Evolutionary conservation across 2,329 filamentous ascomycete species (phyloP).

Genomic region (Exophiala oligosperma): DNA sequence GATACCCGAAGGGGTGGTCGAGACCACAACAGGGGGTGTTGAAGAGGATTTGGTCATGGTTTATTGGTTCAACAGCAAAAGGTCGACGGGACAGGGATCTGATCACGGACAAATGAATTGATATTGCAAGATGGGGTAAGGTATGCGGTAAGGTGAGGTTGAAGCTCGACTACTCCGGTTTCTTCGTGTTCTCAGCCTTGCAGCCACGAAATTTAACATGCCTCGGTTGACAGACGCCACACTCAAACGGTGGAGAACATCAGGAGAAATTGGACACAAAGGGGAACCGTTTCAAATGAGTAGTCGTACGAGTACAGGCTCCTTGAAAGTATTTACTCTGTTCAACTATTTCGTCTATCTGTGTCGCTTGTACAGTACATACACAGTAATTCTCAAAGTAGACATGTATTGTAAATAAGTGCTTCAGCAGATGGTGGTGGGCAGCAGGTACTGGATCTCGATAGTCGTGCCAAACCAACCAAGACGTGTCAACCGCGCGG

Average conservation of each 20-base stretch:
- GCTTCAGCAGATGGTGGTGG: background rate
- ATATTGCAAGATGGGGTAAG: no score
- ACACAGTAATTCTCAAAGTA: background rate
- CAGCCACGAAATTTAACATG: background rate
- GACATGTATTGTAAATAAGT: background rate
- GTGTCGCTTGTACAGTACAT: no score
- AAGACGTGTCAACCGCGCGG: conserved; percentile 1
- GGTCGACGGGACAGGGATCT: no score
- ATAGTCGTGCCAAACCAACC: background rate
- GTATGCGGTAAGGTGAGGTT: no score
- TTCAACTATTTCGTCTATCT: no score
- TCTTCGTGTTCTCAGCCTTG: conserved; percentile 1
- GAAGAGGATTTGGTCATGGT: no score
- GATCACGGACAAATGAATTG: no score
- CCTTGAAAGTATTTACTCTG: no score
- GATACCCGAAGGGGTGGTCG: conserved; percentile 41
- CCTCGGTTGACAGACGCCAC: background rate
- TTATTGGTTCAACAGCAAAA: no score
- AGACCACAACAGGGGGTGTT: conserved; percentile 1
- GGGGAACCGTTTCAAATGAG: background rate
- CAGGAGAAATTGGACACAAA: background rate
- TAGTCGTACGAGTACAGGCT: no score
- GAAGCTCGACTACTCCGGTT: no score
- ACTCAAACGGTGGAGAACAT: background rate
- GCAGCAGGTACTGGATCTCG: background rate